Conservation (phyloP, 208 protist species). For the Blechomonas ayalai region DNA sequence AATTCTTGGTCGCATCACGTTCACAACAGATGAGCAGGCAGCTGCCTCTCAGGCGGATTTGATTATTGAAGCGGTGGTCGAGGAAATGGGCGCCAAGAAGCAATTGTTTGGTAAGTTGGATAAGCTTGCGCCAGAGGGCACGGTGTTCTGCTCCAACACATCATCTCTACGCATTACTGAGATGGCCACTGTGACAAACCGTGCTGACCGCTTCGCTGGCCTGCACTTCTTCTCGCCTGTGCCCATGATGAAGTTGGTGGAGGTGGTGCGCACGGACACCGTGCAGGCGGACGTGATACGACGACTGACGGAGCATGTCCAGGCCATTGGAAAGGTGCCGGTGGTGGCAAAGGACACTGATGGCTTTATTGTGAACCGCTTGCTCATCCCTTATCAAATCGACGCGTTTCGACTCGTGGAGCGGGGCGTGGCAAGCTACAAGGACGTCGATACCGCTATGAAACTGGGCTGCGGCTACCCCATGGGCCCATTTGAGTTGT, state of each 20-base stretch:
- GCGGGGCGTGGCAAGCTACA: slow-evolving; percentile 53
- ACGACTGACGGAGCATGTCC: slow-evolving; percentile 33
- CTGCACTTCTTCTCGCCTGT: slow-evolving; percentile 91
- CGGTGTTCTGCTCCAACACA: slow-evolving; percentile 85
- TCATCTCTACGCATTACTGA: slow-evolving; percentile 68
- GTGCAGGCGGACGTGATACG: slow-evolving; percentile 39
- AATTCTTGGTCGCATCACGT: slow-evolving; percentile 37
- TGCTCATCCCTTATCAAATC: slow-evolving; percentile 75
- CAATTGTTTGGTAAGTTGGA: slow-evolving; percentile 42
- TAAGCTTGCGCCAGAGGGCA: slow-evolving; percentile 34
- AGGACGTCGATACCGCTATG: slow-evolving; percentile 87
- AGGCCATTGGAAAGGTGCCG: slow-evolving; percentile 53
- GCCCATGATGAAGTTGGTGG: slow-evolving; percentile 86
- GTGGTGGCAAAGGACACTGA: slow-evolving; percentile 74
- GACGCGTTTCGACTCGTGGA: slow-evolving; percentile 77
- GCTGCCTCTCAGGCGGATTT: slow-evolving; percentile 34
- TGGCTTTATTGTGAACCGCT: slow-evolving; percentile 89
- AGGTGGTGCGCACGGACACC: slow-evolving; percentile 65
- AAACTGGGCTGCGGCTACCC: slow-evolving; percentile 85
- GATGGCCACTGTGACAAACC: slow-evolving; percentile 42
- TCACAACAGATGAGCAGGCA: slow-evolving; percentile 39
- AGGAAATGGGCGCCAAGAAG: slow-evolving; percentile 62
- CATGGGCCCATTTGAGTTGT: slow-evolving; percentile 87
- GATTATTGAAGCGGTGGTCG: slow-evolving; percentile 58
- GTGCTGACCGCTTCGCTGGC: slow-evolving; percentile 64